Conservation (phyloP, 805 yeast genomes). For the Torulaspora quercuum region DNA sequence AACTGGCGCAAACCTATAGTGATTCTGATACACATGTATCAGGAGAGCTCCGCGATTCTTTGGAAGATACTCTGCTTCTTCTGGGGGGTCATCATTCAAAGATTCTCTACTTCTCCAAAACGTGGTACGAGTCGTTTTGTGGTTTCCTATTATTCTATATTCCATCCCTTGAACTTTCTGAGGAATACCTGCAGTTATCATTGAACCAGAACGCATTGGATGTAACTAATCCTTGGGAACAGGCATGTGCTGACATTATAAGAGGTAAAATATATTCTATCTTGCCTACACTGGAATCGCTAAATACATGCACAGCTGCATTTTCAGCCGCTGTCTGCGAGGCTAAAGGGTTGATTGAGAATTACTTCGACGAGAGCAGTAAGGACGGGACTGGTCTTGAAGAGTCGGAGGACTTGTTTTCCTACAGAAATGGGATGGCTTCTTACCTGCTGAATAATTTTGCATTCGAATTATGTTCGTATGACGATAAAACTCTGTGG, state of each 20-base stretch:
- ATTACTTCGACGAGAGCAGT: conserved; percentile 34
- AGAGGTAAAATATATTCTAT: conserved; percentile 55
- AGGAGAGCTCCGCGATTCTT: conserved; percentile 30
- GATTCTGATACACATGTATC: conserved; percentile 25
- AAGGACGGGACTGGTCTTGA: conserved; percentile 10
- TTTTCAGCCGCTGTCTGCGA: conserved; percentile 60
- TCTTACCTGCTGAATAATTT: conserved; percentile 31
- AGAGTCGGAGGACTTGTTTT: conserved; percentile 30
- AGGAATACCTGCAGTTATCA: conserved; percentile 42
- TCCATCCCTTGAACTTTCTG: conserved; percentile 45
- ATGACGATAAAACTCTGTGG: conserved; percentile 46
- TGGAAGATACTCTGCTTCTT: conserved; percentile 35
- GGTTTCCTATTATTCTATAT: conserved; percentile 58
- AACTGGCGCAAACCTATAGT: conserved; percentile 27
- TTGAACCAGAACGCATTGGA: conserved; percentile 38
- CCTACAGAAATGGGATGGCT: conserved; percentile 46
- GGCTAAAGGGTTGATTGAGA: conserved; percentile 55
- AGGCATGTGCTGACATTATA: conserved; percentile 53
- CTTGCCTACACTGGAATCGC: conserved; percentile 53
- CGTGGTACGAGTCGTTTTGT: conserved; percentile 67
- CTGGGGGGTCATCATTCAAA: conserved; percentile 42
- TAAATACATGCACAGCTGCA: conserved; percentile 63
- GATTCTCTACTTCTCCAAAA: conserved; percentile 48
- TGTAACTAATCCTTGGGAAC: conserved; percentile 48
- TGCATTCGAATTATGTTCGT: conserved; percentile 33